Evolutionary conservation across 2,329 filamentous ascomycete species (phyloP), one percentile per base, ranked within the genome.

Genomic region (Myriosclerotinia curreyana): DNA sequence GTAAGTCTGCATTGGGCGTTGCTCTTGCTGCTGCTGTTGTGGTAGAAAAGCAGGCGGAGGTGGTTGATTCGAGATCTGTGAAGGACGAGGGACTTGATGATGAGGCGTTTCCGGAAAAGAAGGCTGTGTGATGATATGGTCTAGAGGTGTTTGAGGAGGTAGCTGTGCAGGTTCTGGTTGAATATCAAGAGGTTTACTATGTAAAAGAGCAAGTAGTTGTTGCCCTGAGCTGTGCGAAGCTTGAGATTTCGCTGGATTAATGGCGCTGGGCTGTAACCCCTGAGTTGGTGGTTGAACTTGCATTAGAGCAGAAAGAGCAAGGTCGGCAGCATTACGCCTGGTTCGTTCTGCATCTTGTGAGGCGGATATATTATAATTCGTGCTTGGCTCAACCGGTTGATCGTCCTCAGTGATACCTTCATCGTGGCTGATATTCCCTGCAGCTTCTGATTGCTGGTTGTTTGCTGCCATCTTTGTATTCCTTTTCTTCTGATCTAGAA

Each of bases 401-500:
- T 90, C 86, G 62, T 90, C 87, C 73, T 89, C 85, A 8, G 85
- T 85, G 60, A 82, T 75, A 46, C 80, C 78, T 66, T 89, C 85
- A 51, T 87, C 83, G 31, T 79, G 75, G 17, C 80, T 77, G 15
- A 80, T 76, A 25, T 79, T 78, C n/a, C 61, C 52, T 25, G 61
- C 34, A 20, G 78, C 74, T 22, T 78, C 74, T 6, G 79, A 71
- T 40, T 82, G 78, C 17, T 76, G 75, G 40, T 74, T 75, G 46
- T 74, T 79, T 36, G 77, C 71, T 22, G 76, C 74, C 67, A 78
- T 79, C 70, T 80, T 79, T 11, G 80, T 79, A 70, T 91, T 90
- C n/a, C 83, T 81, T 77, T 88, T 92, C 79, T 86, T 89, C 77
- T 96, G 91, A 68, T 89, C 85, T n/a, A 86, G 80, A 54, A 98